Percentiles rank a stretch among this genome's conserved stretches.
These are phyloP conservation scores for Eleusine coracana DNA, from an alignment of 176 grass and related monocot species.

Conservation along the genomic window DNA sequence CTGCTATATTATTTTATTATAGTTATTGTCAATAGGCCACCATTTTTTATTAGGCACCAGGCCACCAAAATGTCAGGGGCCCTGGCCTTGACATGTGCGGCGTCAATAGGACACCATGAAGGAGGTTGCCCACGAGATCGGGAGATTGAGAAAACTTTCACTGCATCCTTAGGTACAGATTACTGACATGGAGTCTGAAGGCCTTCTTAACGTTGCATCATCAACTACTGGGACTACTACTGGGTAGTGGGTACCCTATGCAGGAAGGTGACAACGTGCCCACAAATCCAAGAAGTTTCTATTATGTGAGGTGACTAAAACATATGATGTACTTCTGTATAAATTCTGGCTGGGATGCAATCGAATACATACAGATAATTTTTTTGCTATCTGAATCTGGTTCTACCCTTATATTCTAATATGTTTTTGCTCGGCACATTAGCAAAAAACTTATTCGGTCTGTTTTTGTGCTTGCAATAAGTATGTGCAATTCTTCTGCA, in stretches of 20 bases:
- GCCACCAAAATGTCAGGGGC: too few species aligned
- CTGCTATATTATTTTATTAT: too few species aligned
- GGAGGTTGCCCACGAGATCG: slow-evolving; percentile 30
- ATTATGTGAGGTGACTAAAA: slow-evolving; percentile 31
- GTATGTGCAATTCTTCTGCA: too few species aligned
- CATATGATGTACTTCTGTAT: not conserved
- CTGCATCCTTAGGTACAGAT: slow-evolving; percentile 34
- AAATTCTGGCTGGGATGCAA: not conserved
- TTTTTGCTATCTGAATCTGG: too few species aligned
- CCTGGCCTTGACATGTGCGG: slow-evolving; percentile 52
- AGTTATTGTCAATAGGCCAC: too few species aligned
- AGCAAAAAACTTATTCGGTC: too few species aligned
- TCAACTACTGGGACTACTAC: not conserved
- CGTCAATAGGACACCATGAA: slow-evolving; percentile 27
- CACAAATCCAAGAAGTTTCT: slow-evolving; percentile 42
- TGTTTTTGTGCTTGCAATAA: too few species aligned
- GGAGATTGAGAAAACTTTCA: slow-evolving; percentile 21
- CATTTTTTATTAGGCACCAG: too few species aligned
- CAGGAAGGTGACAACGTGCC: slow-evolving; percentile 9
- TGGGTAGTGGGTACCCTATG: slow-evolving; percentile 21
- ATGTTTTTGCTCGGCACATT: too few species aligned
- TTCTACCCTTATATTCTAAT: too few species aligned
- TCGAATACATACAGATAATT: too few species aligned
- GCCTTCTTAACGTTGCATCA: slow-evolving; percentile 3
- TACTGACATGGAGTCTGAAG: not conserved